These are phyloP conservation scores for Chloranthus sessilifolius DNA, from an alignment of 164 flowering plant species.

Conservation along the genomic window DNA sequence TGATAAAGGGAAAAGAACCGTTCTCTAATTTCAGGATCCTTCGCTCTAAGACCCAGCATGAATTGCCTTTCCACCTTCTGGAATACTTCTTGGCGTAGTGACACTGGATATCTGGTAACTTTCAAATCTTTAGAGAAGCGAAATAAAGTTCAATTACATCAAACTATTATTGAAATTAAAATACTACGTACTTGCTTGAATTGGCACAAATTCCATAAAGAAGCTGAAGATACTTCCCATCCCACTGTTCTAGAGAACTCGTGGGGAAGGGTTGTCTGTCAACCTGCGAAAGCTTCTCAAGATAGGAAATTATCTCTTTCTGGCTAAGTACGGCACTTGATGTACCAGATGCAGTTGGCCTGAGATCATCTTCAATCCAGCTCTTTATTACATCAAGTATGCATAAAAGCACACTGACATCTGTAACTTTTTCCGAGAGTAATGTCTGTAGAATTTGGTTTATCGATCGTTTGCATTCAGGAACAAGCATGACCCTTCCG, in stretches of 20 bases:
- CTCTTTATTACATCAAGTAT: conserved; percentile 78
- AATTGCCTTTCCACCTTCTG: conserved; percentile 90
- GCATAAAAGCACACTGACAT: conserved; percentile 86
- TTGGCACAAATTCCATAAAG: conserved; percentile 94
- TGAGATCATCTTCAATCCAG: conserved; percentile 86
- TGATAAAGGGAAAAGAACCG: conserved; percentile 82
- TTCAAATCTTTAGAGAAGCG: conserved; percentile 16
- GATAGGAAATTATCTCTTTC: conserved; percentile 82
- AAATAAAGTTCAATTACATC: neutral
- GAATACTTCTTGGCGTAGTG: conserved; percentile 80
- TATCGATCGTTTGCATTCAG: conserved; percentile 72
- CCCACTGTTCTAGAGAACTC: conserved; percentile 75
- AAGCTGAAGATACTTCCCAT: conserved; percentile 83
- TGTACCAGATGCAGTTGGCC: conserved; percentile 39
- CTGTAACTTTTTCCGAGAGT: conserved; percentile 85
- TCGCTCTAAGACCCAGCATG: conserved; percentile 96
- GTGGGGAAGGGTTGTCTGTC: conserved; percentile 72
- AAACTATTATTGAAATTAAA: conserved; percentile 2
- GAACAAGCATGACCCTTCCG: conserved; percentile 79
- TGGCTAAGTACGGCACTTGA: conserved; percentile 50
- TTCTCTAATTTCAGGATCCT: conserved; percentile 78
- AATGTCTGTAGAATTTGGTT: conserved; percentile 64
- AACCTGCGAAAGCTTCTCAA: conserved; percentile 94
- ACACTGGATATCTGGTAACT: conserved; percentile 50
- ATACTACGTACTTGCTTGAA: conserved; percentile 52